Percentiles rank a stretch among this genome's conserved stretches.
Evolutionary conservation across 2,329 filamentous ascomycete species (phyloP).

Genomic region (Huntiella bhutanensis): DNA sequence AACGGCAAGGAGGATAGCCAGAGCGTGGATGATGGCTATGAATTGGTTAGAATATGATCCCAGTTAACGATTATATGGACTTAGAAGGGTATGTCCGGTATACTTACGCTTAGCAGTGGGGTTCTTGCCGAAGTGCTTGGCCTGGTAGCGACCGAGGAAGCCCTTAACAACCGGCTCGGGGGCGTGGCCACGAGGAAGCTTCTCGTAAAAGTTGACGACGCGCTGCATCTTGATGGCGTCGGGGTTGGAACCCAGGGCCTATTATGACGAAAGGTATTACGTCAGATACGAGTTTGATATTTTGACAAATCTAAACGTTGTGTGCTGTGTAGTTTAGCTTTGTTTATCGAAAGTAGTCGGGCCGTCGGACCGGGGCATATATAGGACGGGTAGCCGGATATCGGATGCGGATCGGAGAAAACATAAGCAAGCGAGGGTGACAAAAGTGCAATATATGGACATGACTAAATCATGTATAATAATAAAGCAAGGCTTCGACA

Average conservation of each 20-base stretch:
- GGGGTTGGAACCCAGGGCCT: slow-evolving; percentile 88
- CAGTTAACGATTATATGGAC: too few relatives aligned
- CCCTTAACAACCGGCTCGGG: slow-evolving; percentile 69
- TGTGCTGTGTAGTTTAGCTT: too few relatives aligned
- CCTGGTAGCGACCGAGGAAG: slow-evolving; percentile 73
- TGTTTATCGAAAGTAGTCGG: too few relatives aligned
- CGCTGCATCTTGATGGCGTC: slow-evolving; percentile 96
- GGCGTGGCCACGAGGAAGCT: slow-evolving; percentile 81
- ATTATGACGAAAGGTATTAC: slow-evolving; percentile 11
- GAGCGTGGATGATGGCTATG: slow-evolving; percentile 70
- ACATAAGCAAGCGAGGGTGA: too few relatives aligned
- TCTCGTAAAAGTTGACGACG: slow-evolving; percentile 97
- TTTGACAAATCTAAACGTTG: too few relatives aligned
- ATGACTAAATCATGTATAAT: too few relatives aligned
- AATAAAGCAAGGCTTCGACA: too few relatives aligned
- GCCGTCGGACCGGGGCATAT: too few relatives aligned
- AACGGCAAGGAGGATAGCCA: slow-evolving; percentile 57
- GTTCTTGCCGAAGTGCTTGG: slow-evolving; percentile 91
- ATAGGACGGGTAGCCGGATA: too few relatives aligned
- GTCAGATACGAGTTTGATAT: background rate
- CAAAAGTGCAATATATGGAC: too few relatives aligned
- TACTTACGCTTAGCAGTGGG: slow-evolving; percentile 65
- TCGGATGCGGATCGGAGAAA: too few relatives aligned
- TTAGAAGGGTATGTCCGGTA: background rate
- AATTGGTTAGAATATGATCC: slow-evolving; percentile 10